Percentiles rank a stretch among this genome's conserved stretches.
Conservation (phyloP, 2,329 filamentous ascomycete genomes). For the Pestalotiopsis sp. region DNA sequence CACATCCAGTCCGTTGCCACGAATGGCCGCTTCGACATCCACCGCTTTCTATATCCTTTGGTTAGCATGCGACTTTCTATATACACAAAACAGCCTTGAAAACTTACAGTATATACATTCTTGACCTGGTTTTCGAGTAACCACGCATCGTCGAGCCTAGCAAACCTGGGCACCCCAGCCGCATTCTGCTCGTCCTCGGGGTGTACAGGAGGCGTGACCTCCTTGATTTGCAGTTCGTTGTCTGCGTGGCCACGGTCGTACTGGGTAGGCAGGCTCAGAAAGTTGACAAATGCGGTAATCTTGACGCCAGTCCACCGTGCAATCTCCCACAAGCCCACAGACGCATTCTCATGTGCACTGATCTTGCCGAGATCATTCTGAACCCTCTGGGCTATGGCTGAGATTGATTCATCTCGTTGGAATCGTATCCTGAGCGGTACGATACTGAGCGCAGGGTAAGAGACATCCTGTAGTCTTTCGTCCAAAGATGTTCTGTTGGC, state of each 20-base stretch:
- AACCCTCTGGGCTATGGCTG: constrained; percentile 59
- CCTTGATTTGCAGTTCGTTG: neutral
- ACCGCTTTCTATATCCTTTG: constrained; percentile 24
- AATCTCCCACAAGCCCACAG: constrained; percentile 71
- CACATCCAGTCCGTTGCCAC: constrained; percentile 26
- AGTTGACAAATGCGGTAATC: constrained; percentile 80
- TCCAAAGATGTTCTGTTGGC: constrained; percentile 69
- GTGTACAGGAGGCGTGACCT: neutral
- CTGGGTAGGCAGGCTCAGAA: constrained; percentile 58
- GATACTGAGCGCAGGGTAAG: constrained; percentile 77
- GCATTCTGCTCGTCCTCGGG: neutral
- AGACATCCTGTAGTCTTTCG: constrained; percentile 46
- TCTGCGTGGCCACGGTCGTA: neutral
- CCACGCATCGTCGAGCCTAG: constrained; percentile 16
- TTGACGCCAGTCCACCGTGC: constrained; percentile 72
- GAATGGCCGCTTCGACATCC: constrained; percentile 30
- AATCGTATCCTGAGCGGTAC: constrained; percentile 67
- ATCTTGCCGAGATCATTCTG: constrained; percentile 71
- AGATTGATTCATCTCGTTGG: constrained; percentile 34
- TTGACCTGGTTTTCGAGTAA: constrained; percentile 22
- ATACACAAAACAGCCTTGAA: neutral
- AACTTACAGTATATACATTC: constrained; percentile 23
- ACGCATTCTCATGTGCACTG: constrained; percentile 53
- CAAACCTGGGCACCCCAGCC: neutral
- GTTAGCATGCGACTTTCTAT: constrained; percentile 10